Conservation (phyloP, 352 stramenopile species). For the Pythium oligandrum region DNA sequence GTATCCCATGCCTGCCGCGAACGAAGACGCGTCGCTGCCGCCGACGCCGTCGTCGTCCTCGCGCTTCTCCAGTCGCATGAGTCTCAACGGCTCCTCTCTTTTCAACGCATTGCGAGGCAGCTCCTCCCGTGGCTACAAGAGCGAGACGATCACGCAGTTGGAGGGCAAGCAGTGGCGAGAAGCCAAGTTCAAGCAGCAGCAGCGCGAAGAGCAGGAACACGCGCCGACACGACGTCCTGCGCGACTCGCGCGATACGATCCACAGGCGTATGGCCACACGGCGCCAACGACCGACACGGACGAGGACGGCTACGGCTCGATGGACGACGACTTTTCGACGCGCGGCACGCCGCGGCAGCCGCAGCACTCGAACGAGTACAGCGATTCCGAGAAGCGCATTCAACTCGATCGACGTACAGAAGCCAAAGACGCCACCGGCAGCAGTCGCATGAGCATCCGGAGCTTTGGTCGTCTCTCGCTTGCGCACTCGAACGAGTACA, state of each 20-base stretch:
- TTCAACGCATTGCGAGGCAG: conserved; percentile 1
- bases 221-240: background rate
- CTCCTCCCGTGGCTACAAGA: background rate
- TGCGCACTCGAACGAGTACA: conserved; percentile 11
- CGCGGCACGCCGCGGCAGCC: background rate
- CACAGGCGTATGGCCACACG: background rate
- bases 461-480: conserved; percentile 1
- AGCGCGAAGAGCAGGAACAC: conserved; percentile 1
- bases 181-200: conserved; percentile 2
- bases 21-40: too few relatives aligned
- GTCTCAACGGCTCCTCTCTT: background rate
- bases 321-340: conserved; percentile 2
- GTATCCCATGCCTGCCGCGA: too few relatives aligned
- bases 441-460: conserved; percentile 2
- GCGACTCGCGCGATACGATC: background rate
- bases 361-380: background rate
- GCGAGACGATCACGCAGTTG: background rate
- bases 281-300: conserved; percentile 1
- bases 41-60: background rate
- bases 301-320: background rate
- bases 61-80: conserved; percentile 1
- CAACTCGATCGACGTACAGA: background rate
- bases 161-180: conserved; percentile 1
- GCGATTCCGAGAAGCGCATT: background rate
- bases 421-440: background rate